Percentiles rank a stretch among this genome's conserved stretches.
Evolutionary conservation across 495 filamentous ascomycete species (phyloP).

Genomic region (Sordaria brevicollis): DNA sequence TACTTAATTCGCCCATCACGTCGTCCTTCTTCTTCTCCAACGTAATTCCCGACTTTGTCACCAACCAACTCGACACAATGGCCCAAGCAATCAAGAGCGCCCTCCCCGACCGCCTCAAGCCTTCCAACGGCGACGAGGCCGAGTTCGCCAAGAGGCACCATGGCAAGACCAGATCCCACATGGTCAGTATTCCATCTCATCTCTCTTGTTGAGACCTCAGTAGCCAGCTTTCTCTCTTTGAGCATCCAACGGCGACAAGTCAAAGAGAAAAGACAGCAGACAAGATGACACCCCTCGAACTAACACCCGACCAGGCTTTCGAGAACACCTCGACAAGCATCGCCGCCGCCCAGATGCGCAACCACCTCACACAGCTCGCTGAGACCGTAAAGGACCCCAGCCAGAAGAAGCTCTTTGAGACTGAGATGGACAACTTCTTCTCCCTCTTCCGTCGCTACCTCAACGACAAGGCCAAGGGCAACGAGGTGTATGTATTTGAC

Average conservation of each 20-base stretch:
- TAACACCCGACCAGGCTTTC: slow-evolving; percentile 59
- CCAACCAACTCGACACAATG: slow-evolving; percentile 42
- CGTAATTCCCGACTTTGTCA: background rate
- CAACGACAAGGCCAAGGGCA: slow-evolving; percentile 98
- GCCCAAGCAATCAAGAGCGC: slow-evolving; percentile 53
- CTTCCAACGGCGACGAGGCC: slow-evolving; percentile 42
- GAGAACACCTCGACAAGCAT: slow-evolving; percentile 98
- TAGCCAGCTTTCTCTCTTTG: slow-evolving; percentile 5
- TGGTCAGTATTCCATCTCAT: slow-evolving; percentile 58
- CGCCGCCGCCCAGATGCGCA: slow-evolving; percentile 97
- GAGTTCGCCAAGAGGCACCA: slow-evolving; percentile 64
- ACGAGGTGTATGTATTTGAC: slow-evolving; percentile 50
- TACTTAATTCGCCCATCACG: background rate
- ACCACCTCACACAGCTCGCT: slow-evolving; percentile 82
- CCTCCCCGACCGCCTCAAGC: slow-evolving; percentile 72
- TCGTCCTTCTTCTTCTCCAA: background rate
- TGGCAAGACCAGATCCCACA: slow-evolving; percentile 89
- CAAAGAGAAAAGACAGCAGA: no score
- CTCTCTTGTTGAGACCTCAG: slow-evolving; percentile 2
- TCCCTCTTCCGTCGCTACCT: slow-evolving; percentile 95
- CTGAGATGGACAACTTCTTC: slow-evolving; percentile 99
- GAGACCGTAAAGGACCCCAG: slow-evolving; percentile 76
- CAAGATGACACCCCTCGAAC: slow-evolving; percentile 10
- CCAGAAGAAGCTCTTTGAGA: slow-evolving; percentile 91
- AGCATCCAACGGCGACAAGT: background rate